phyloP scores from a whole-genome alignment of 208 protist species.

The Naegleria fowleri region DNA sequence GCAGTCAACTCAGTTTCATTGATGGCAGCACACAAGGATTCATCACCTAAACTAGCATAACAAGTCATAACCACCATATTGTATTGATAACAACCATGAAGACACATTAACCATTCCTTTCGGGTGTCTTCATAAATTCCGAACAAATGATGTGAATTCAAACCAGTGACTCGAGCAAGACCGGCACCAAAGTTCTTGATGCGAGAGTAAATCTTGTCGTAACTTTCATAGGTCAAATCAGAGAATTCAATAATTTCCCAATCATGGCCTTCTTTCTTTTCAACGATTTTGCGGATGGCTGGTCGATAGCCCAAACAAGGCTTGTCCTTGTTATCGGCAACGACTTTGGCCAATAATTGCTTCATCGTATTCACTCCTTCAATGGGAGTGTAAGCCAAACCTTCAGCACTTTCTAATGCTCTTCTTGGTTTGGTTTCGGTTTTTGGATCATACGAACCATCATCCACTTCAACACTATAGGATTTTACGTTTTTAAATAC shows the following conservation, averaged over 20 bases:
- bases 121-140: constrained; percentile 19
- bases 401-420: not conserved
- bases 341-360: not conserved
- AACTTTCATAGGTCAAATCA: not conserved
- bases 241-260: not conserved
- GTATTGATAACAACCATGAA: not conserved
- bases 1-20: not conserved
- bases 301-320: not conserved
- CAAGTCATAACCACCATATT: not conserved
- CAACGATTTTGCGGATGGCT: not conserved
- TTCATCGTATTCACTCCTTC: not conserved
- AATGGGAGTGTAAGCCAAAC: not conserved
- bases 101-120: not conserved
- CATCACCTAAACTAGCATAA: constrained; percentile 20
- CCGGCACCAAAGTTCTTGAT: not conserved
- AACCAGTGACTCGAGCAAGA: not conserved
- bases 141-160: not conserved
- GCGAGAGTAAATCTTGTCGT: not conserved
- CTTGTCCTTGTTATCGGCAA: not conserved
- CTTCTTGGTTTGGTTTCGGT: not conserved
- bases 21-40: not conserved
- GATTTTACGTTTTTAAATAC: not conserved
- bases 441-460: not conserved
- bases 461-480: not conserved
- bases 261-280: not conserved